Percentiles rank a stretch among this genome's conserved stretches.
These are phyloP conservation scores for Bjerkandera adusta DNA, from an alignment of 1,284 basidiomycete species.

Conservation along the genomic window DNA sequence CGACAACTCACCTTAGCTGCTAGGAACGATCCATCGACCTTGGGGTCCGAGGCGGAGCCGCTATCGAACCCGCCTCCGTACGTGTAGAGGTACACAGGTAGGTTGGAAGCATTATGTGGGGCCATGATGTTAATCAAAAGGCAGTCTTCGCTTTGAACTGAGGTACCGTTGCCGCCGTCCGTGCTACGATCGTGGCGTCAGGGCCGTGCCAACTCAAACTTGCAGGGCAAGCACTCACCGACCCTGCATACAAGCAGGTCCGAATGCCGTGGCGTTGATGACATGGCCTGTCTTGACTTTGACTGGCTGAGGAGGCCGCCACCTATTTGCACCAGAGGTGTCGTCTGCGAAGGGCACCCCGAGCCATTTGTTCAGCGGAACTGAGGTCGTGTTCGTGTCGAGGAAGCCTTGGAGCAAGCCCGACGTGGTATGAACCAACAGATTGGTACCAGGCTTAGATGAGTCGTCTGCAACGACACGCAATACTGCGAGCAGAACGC, in stretches of 20 bases:
- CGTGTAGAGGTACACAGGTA: slow-evolving; percentile 40
- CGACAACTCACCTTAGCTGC: slow-evolving; percentile 22
- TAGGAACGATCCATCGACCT: slow-evolving; percentile 41
- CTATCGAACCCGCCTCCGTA: slow-evolving; percentile 32
- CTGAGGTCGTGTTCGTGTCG: slow-evolving; percentile 31
- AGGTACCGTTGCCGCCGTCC: slow-evolving; percentile 40
- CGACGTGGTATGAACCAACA: slow-evolving; percentile 25
- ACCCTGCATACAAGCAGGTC: slow-evolving; percentile 42
- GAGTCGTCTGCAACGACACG: not conserved
- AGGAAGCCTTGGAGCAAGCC: slow-evolving; percentile 37
- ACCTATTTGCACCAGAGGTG: slow-evolving; percentile 38
- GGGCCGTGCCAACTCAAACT: too few relatives aligned
- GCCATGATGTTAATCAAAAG: slow-evolving; percentile 40
- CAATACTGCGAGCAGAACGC: not conserved
- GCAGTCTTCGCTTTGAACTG: slow-evolving; percentile 42
- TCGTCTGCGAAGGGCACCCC: slow-evolving; percentile 39
- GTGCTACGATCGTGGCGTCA: slow-evolving; percentile 9
- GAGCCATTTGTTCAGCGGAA: slow-evolving; percentile 38
- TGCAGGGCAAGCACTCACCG: slow-evolving; percentile 20
- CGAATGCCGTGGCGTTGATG: slow-evolving; percentile 37
- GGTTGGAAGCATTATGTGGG: slow-evolving; percentile 31
- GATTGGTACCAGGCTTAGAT: not conserved
- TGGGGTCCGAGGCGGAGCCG: slow-evolving; percentile 42
- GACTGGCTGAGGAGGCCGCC: slow-evolving; percentile 37
- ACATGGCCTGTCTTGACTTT: slow-evolving; percentile 17